These are phyloP conservation scores for Globisporangium perplexum DNA, from an alignment of 352 stramenopile species.

Conservation along the genomic window DNA sequence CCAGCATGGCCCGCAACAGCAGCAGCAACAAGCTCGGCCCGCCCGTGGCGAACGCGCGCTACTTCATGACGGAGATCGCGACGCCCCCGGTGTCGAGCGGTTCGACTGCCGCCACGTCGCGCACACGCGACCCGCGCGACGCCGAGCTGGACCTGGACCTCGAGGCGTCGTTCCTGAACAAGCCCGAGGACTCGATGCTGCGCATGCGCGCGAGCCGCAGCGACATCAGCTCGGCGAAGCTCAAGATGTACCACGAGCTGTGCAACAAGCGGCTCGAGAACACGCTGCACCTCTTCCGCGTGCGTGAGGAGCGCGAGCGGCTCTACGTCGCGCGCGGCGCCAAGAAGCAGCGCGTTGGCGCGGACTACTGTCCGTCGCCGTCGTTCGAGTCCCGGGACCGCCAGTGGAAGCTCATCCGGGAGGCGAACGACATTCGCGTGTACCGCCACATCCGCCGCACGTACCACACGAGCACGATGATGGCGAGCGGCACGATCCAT, in stretches of 20 bases:
- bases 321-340: conserved; percentile 10
- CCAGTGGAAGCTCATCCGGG: conserved; percentile 65
- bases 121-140: conserved; percentile 7
- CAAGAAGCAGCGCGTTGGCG: conserved; percentile 15
- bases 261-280: conserved; percentile 36
- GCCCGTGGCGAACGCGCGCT: conserved; percentile 6
- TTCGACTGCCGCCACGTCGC: conserved; percentile 6
- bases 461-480: conserved; percentile 38
- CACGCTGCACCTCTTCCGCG: conserved; percentile 37
- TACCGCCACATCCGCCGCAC: conserved; percentile 40
- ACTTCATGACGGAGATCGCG: conserved; percentile 10
- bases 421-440: conserved; percentile 56
- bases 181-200: conserved; percentile 10
- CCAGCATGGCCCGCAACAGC: neutral
- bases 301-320: conserved; percentile 37
- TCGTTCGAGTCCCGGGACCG: conserved; percentile 14
- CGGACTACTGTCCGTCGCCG: neutral
- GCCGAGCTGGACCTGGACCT: conserved; percentile 10
- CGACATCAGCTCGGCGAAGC: conserved; percentile 32
- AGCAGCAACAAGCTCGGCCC: neutral
- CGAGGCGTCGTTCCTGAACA: conserved; percentile 14
- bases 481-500: conserved; percentile 56
- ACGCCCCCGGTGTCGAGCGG: conserved; percentile 2
- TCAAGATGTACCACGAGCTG: conserved; percentile 44
- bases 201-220: conserved; percentile 14